Evolutionary conservation across 108 stramenopile genomes (phyloP), one percentile per base, ranked within the genome.

Genomic region (Phaeodactylum tricornutum): DNA sequence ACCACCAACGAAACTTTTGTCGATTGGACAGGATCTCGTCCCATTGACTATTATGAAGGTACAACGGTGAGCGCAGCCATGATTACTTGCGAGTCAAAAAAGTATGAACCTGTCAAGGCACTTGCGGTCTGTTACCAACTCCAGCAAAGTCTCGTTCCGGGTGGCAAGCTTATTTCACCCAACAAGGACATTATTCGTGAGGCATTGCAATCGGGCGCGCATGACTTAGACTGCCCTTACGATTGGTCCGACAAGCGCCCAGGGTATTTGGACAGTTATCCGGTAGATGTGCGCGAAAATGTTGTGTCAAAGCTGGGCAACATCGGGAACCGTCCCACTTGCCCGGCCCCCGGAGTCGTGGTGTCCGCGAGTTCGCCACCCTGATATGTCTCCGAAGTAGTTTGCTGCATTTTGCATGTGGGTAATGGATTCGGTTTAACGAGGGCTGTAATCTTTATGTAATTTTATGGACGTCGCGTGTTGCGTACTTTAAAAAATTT

Each of bases 51-150:
- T 43, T 43, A 43, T 17, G 7, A 43, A 15, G 41, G 19, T 7
- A 43, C 41, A 16, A 43, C 41, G 11, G 41, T 43, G 8, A 43
- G 41, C 16, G 41, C 41, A 16, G 41, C 41, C 11, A 43, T 43
- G 41, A 43, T 43, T 15, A 43, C 41, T 12, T 43, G 41, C 16
- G 41, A 43, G 16, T 43, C 41, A 7, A 43, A 43, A 17, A 43
- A 43, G 16, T 43, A 43, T 43, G 41, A 43, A 43, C 41, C 41
- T 15, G 41, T 43, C 41, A 43, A 43, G 16, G 41, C 41, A 8
- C 19, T 43, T 43, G 41, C 41, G 8, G 41, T 43, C 19, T 43
- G 41, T 17, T 17, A 43, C 16, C 41, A 43, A 17, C 41, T 43
- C 19, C 41, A 43, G 16, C 41, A 43, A 17, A 17, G 15, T 43